A percentile compares a stretch with the other conserved stretches of the same genome.
Evolutionary conservation across 441 rosid genomes (phyloP).

Genomic region (Erysimum pusillum): DNA sequence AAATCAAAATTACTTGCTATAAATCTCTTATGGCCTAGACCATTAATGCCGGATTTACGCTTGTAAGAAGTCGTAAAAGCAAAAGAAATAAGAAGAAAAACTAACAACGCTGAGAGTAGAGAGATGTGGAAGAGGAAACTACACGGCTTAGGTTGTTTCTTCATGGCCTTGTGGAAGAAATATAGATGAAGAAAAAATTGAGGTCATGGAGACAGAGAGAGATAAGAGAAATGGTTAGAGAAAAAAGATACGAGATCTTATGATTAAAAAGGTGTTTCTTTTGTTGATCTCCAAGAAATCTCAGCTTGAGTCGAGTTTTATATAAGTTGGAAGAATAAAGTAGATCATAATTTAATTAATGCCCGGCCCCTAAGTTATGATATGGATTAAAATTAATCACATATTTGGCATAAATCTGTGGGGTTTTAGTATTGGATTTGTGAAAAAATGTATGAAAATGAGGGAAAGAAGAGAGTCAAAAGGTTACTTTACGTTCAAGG

Average conservation of each 20-base stretch:
- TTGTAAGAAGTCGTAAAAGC: constrained; percentile 36
- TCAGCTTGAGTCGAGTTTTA: constrained; percentile 33
- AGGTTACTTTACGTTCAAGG: constrained; percentile 78
- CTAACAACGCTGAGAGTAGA: constrained; percentile 34
- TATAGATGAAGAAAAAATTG: constrained; percentile 31
- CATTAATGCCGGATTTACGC: constrained; percentile 21
- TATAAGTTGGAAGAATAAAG: constrained; percentile 23
- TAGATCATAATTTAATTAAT: constrained; percentile 2
- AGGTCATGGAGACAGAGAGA: constrained; percentile 44
- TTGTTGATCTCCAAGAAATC: constrained; percentile 26
- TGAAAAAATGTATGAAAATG: constrained; percentile 34
- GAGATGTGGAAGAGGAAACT: constrained; percentile 36
- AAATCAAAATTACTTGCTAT: constrained; percentile 58
- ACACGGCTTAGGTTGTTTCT: constrained; percentile 40
- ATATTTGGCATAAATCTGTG: constrained; percentile 27
- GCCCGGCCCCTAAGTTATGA: neutral
- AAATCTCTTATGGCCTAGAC: constrained; percentile 48
- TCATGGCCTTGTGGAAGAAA: constrained; percentile 35
- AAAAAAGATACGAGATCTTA: constrained; percentile 21
- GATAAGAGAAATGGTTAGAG: constrained; percentile 27
- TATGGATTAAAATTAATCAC: constrained; percentile 17
- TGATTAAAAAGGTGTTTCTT: neutral
- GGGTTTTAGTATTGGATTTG: constrained; percentile 21
- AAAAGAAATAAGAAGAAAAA: constrained; percentile 42
- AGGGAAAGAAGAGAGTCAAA: constrained; percentile 37